Conservation (phyloP, 306 rosid species). For the Pyrus bretschneideri region DNA sequence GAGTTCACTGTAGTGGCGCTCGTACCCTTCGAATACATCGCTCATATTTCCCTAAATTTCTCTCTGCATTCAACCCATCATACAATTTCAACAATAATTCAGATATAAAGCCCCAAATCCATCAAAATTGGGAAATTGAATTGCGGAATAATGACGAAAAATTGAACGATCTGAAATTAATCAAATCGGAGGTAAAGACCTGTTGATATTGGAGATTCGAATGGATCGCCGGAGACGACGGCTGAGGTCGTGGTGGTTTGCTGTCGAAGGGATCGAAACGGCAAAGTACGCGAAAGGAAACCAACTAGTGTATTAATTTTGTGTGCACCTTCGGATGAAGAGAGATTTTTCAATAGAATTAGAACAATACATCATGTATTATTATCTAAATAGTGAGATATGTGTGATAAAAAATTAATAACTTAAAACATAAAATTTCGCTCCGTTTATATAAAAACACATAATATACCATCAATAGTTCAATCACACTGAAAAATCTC, state of each 20-base stretch:
- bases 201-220: conserved; percentile 15
- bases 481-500: no score
- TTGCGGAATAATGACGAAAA: neutral
- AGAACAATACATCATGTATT: no score
- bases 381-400: no score
- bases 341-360: no score
- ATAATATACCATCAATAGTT: no score
- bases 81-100: conserved; percentile 9
- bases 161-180: neutral
- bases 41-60: conserved; percentile 47
- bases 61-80: neutral
- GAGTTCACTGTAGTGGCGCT: conserved; percentile 79
- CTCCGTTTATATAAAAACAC: no score
- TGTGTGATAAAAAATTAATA: no score
- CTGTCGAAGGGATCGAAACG: conserved; percentile 24
- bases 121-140: conserved; percentile 2
- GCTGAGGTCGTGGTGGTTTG: conserved; percentile 16
- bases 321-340: no score
- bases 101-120: neutral
- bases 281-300: conserved; percentile 1
- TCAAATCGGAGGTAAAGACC: conserved; percentile 7
- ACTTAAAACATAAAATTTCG: no score
- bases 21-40: conserved; percentile 76
- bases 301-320: neutral
- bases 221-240: conserved; percentile 20